Evolutionary conservation across 73 alveolate genomes (phyloP).

Genomic region (Paramecium sexaurelia): DNA sequence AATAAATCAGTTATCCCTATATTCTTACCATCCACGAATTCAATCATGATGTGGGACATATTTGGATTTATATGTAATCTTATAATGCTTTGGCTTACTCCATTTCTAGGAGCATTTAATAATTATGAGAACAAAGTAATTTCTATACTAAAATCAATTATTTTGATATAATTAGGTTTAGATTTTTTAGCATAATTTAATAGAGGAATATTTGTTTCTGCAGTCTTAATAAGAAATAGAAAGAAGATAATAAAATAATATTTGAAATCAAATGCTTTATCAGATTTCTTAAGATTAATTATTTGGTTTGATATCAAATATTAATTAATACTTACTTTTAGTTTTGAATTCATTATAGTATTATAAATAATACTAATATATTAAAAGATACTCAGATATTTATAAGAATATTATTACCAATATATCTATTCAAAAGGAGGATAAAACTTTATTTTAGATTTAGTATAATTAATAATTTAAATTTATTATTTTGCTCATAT

Average conservation of each 20-base stretch:
- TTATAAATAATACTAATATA: background rate
- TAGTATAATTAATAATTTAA: background rate
- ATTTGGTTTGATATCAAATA: background rate
- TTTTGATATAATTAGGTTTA: background rate
- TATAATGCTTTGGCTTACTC: conserved; percentile 27
- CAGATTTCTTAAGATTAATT: background rate
- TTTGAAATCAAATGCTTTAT: conserved; percentile 5
- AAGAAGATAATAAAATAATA: background rate
- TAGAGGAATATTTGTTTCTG: background rate
- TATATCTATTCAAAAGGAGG: background rate
- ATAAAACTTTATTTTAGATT: background rate
- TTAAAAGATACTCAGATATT: background rate
- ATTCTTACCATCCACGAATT: background rate
- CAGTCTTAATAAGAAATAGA: background rate
- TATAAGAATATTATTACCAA: background rate
- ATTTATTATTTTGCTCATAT: conserved; percentile 39
- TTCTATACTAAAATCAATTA: background rate
- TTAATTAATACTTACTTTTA: background rate
- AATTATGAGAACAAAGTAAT: background rate
- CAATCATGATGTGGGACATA: background rate
- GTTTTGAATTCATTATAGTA: background rate
- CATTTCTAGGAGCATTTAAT: background rate
- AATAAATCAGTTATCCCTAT: background rate
- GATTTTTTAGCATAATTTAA: background rate
- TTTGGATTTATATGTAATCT: background rate